phyloP scores from a whole-genome alignment of 495 filamentous ascomycete species.

The Oidiodendron maius region DNA sequence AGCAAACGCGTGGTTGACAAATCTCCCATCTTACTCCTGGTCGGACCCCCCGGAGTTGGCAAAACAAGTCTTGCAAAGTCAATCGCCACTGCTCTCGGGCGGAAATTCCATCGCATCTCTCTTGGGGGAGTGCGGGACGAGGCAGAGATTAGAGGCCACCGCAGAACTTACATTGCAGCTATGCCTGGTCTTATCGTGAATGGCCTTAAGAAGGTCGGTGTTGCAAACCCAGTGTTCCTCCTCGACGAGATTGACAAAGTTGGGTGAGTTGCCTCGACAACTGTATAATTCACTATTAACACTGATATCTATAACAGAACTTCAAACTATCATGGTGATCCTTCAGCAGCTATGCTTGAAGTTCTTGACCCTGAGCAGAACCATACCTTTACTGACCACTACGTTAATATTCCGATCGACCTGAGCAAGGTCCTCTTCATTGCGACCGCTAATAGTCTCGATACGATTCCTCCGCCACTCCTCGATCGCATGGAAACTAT shows the following conservation, averaged over 20 bases:
- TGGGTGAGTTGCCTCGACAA: constrained; percentile 35
- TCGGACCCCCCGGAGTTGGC: constrained; percentile 91
- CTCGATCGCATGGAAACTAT: constrained; percentile 97
- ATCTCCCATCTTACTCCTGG: constrained; percentile 89
- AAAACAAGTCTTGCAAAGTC: constrained; percentile 97
- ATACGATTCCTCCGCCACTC: constrained; percentile 92
- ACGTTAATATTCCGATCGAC: constrained; percentile 93
- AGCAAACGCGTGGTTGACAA: constrained; percentile 82
- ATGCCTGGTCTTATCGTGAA: constrained; percentile 96
- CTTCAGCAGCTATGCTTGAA: constrained; percentile 97
- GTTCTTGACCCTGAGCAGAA: constrained; percentile 99
- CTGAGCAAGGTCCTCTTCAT: constrained; percentile 96
- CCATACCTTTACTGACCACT: constrained; percentile 90
- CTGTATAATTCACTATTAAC: background rate
- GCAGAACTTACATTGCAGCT: constrained; percentile 94
- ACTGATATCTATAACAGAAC: constrained; percentile 28
- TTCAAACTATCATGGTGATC: constrained; percentile 91
- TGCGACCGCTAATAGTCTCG: constrained; percentile 93
- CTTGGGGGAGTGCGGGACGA: constrained; percentile 91
- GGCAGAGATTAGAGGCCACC: constrained; percentile 93
- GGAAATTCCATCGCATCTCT: constrained; percentile 96
- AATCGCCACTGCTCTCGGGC: constrained; percentile 81
- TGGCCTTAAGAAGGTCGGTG: constrained; percentile 92
- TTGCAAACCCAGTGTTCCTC: constrained; percentile 92
- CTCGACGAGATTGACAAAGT: constrained; percentile 99